A percentile compares a stretch with the other conserved stretches of the same genome.
These are phyloP conservation scores for Spinacia oleracea DNA, from an alignment of 179 eudicot genomes.

Conservation along the genomic window DNA sequence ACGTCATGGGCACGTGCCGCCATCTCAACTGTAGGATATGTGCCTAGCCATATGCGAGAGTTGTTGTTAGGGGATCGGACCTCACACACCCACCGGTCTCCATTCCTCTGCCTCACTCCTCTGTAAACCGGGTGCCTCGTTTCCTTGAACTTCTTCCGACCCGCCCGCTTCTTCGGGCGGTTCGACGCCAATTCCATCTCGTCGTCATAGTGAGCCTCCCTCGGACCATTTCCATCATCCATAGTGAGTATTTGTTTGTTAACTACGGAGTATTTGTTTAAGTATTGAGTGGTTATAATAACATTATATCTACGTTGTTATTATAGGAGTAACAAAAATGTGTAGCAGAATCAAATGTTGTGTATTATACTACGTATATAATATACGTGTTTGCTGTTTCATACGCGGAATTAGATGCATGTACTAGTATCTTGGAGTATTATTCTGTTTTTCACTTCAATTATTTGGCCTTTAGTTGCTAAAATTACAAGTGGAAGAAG, in stretches of 20 bases:
- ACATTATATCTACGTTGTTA: no score
- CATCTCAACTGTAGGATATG: constrained; percentile 61
- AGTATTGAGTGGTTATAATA: no score
- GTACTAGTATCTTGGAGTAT: no score
- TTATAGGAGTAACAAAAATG: not conserved
- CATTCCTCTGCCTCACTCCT: constrained; percentile 56
- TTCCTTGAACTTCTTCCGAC: constrained; percentile 68
- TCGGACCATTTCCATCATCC: constrained; percentile 1
- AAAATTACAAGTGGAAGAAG: no score
- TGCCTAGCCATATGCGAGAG: constrained; percentile 62
- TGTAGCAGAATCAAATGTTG: constrained; percentile 1
- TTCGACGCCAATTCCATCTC: constrained; percentile 45
- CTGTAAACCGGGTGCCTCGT: constrained; percentile 75
- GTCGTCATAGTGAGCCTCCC: constrained; percentile 17
- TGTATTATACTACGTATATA: not conserved
- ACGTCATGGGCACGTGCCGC: constrained; percentile 61
- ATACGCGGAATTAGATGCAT: constrained; percentile 27
- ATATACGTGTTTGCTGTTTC: constrained; percentile 30
- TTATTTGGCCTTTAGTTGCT: constrained; percentile 17
- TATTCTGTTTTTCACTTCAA: not conserved
- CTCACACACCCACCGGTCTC: constrained; percentile 71
- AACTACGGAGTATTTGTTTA: no score
- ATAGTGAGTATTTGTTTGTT: not conserved
- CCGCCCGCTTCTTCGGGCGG: constrained; percentile 59
- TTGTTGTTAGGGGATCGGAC: constrained; percentile 50